Base-by-base conservation (phyloP, 2,329 filamentous ascomycete species). In the Aspergillus phoenicis region DNA sequence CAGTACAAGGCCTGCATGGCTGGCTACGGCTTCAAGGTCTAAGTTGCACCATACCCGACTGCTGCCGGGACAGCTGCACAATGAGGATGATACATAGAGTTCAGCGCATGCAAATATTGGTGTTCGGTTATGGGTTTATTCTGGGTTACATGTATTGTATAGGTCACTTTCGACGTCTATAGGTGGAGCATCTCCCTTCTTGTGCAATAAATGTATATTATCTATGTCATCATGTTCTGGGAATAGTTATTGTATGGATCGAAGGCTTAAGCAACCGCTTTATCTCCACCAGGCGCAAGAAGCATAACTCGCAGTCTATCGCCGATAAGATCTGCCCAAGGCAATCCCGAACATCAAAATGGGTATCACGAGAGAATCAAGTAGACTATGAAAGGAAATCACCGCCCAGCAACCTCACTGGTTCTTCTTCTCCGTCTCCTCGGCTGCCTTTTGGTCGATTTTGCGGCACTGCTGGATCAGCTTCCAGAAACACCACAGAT, bases 1-100 rank as follows among this genome's bases (percentile, higher is more conserved):
- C 88, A 91, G 74, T 99, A 99, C 82, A 89, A 88, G 80, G 87
- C 80, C 68, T 99, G 95, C 78, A 98, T 99, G 95, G 87, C 88
- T 60, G 90, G 92, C 10, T 98, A 90, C 73, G 95, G 95, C 15
- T 99, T 96, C 83, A 89, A 91, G 77, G 73, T 81, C 61, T 81
- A 73, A 57, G 22, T 24, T 17, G 8, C 10, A 8, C 13, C 17
- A 13, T 15, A 36, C 11, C 33, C 33, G 33, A 13, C 11, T 36
- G 5, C 20, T 45, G 11, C 41, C 10, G 41, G 11, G 41, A 45
- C 8, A 5, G 7, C 7, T 11, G 22, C 43, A 24, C 11, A 22
- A 47, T 6, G 22, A 47, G 45, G 43, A 20, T 51, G 22, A 15
- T 49, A 39, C 30, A 59, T 58, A 53, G 58, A 60, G 13, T 26